phyloP scores from a whole-genome alignment of 2,329 filamentous ascomycete genomes.

The Periconia macrospinosa region DNA sequence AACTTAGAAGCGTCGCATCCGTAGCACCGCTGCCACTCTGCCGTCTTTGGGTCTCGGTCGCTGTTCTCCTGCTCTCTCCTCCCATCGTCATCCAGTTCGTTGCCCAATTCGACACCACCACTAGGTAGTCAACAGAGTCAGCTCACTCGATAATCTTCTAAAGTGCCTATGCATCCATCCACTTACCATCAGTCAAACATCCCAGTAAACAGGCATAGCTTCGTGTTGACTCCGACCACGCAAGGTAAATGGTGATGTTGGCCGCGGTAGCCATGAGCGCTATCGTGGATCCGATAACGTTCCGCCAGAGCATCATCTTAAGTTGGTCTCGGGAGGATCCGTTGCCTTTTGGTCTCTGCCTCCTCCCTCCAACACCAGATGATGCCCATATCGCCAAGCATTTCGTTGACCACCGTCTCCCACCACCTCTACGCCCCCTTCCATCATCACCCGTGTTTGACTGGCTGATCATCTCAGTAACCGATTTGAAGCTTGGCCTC shows the following conservation, averaged over 20 bases:
- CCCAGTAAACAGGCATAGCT: slow-evolving; percentile 42
- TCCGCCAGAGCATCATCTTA: slow-evolving; percentile 25
- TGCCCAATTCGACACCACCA: slow-evolving; percentile 20
- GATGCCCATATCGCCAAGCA: neutral
- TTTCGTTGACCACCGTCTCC: no score
- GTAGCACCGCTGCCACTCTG: neutral
- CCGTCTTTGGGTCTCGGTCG: neutral
- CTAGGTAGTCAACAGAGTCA: slow-evolving; percentile 5
- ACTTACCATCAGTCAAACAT: slow-evolving; percentile 43
- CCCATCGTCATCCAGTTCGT: slow-evolving; percentile 23
- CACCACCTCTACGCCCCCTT: neutral
- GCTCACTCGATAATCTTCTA: neutral
- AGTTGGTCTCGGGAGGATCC: slow-evolving; percentile 11
- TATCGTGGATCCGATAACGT: slow-evolving; percentile 29
- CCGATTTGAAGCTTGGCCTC: slow-evolving; percentile 21
- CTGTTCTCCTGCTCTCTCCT: neutral
- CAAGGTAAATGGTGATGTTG: slow-evolving; percentile 37
- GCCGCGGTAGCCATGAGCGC: slow-evolving; percentile 37
- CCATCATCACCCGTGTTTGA: neutral
- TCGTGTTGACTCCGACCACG: slow-evolving; percentile 25
- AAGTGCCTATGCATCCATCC: neutral
- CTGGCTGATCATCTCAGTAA: neutral
- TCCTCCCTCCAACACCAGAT: neutral
- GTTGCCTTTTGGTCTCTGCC: neutral
- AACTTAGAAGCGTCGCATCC: neutral